A percentile compares a stretch with the other conserved stretches of the same genome.
These are phyloP conservation scores for Ecytonucleospora hepatopenaei DNA, from an alignment of 371 early-diverging fungal genomes.

Conservation along the genomic window DNA sequence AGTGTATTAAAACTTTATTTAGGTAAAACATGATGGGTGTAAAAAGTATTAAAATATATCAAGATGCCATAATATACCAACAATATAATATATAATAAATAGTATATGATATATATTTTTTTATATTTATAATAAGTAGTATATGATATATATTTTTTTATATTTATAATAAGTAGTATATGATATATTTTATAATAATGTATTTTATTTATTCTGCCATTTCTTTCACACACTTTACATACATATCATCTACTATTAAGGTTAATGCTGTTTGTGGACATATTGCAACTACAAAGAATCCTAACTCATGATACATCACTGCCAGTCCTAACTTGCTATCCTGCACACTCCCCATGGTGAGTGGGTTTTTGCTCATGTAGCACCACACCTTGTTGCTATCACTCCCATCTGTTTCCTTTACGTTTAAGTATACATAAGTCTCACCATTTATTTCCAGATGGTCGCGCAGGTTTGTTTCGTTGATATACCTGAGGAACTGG, in stretches of 20 bases:
- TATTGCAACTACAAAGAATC: background rate
- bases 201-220: background rate
- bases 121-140: no score
- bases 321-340: background rate
- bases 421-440: background rate
- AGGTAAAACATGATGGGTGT: no score
- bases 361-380: background rate
- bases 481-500: no score
- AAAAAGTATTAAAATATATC: no score
- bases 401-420: background rate
- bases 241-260: background rate
- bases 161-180: background rate
- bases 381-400: background rate
- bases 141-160: no score
- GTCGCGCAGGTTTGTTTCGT: background rate
- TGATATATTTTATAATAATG: background rate
- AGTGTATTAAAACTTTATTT: no score
- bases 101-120: no score
- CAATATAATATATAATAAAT: no score
- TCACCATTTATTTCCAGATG: background rate
- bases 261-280: background rate
- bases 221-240: background rate
- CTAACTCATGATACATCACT: background rate
- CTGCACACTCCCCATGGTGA: background rate
- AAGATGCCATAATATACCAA: no score